These are phyloP conservation scores for Thermothielavioides terrestris DNA, from an alignment of 495 filamentous ascomycete genomes.

Conservation along the genomic window DNA sequence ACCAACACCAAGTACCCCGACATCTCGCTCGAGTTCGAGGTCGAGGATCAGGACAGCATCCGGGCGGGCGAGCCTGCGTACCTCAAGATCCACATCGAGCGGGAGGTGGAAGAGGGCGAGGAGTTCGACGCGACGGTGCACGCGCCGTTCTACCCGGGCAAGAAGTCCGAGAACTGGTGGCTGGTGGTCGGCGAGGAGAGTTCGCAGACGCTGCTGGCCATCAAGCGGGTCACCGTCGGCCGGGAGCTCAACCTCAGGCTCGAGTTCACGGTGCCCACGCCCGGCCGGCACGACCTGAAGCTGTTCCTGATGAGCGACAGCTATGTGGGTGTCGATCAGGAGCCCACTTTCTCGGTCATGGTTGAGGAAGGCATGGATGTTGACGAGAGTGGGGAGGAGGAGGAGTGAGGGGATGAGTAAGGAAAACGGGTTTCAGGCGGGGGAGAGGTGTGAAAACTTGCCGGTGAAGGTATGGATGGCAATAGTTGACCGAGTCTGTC, in stretches of 20 bases:
- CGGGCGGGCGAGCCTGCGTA: constrained; percentile 73
- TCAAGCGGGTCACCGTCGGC: constrained; percentile 88
- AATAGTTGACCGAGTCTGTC: not conserved
- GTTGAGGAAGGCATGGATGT: constrained; percentile 94
- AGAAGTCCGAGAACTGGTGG: constrained; percentile 97
- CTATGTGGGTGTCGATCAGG: constrained; percentile 95
- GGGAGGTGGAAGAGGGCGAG: constrained; percentile 64
- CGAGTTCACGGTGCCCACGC: constrained; percentile 78
- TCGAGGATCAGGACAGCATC: constrained; percentile 71
- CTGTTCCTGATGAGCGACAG: constrained; percentile 96
- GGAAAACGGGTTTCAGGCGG: constrained; percentile 2
- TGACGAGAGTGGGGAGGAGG: constrained; percentile 75
- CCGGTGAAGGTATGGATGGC: not conserved
- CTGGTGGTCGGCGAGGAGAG: constrained; percentile 89
- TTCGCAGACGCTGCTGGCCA: constrained; percentile 75
- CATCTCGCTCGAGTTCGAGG: constrained; percentile 78
- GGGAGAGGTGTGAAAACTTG: not conserved
- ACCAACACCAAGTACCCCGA: constrained; percentile 97
- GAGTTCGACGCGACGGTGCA: constrained; percentile 81
- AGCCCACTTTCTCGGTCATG: constrained; percentile 74
- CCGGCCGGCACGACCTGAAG: constrained; percentile 80
- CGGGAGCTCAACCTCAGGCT: constrained; percentile 66
- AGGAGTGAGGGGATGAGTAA: constrained; percentile 19
- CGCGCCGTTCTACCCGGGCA: constrained; percentile 85
- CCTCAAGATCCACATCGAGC: constrained; percentile 77